Percentiles rank a stretch among this genome's conserved stretches.
phyloP scores from a whole-genome alignment of 495 filamentous ascomycete species.

The Glutinoglossum americanum region DNA sequence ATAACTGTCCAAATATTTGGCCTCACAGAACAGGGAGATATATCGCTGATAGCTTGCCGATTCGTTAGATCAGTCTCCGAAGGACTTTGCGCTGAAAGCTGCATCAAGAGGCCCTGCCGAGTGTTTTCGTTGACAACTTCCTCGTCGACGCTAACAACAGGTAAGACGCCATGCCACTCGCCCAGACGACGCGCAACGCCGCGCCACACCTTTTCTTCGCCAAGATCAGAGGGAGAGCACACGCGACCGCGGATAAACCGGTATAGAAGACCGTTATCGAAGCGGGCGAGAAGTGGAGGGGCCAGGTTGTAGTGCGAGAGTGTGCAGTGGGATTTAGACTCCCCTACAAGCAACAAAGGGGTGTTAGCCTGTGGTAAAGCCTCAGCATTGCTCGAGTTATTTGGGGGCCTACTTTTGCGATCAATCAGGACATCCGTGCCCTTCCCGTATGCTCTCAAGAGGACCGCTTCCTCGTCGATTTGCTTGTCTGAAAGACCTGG shows the following conservation, averaged over 20 bases:
- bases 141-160: conserved; percentile 12
- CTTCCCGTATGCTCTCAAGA: conserved; percentile 85
- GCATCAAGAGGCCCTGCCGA: not conserved
- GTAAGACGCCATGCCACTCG: conserved; percentile 82
- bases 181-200: conserved; percentile 66
- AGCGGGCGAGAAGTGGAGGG: conserved; percentile 71
- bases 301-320: conserved; percentile 64
- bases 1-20: conserved; percentile 85
- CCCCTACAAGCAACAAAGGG: conserved; percentile 25
- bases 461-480: conserved; percentile 67
- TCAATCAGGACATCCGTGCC: conserved; percentile 93
- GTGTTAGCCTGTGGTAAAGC: not conserved
- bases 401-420: conserved; percentile 53
- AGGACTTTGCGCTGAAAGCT: not conserved
- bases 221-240: conserved; percentile 59
- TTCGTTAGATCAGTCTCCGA: not conserved
- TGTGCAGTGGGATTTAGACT: conserved; percentile 46
- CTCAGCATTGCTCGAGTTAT: conserved; percentile 6
- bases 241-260: conserved; percentile 64
- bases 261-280: conserved; percentile 92
- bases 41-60: not conserved
- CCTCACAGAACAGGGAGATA: conserved; percentile 7
- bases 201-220: conserved; percentile 46
- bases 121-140: conserved; percentile 7
- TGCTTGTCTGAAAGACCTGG: conserved; percentile 55